Base-by-base conservation (phyloP, 257 asterid genomes). In the Echites panduratus region DNA sequence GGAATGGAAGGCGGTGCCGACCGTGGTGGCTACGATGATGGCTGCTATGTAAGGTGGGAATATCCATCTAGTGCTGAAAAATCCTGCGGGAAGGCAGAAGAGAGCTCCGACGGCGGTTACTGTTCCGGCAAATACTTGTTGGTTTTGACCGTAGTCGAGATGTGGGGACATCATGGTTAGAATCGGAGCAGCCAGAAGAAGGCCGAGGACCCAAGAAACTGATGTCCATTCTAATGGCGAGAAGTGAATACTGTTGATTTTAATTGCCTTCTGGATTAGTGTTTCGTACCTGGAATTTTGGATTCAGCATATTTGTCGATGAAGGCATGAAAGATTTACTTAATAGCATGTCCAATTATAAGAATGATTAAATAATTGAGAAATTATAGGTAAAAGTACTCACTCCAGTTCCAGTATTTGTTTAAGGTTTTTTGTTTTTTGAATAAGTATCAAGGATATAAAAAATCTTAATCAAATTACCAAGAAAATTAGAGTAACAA, bases 31-130 rank as follows among this genome's bases (percentile, higher is more conserved):
- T 0, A 89, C 84, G 12, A 90, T 92, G 20, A 90, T 85, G 75
- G 77, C 84, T 0, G 91, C 91, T 8, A 90, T 82, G 76, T 90
- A 90, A 0, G 90, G 98, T 0, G 91, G 96, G 57, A 92, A 92
- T 74, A 92, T 87, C 96, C 91, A 86, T 17, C 92, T 77, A n/a
- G 89, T 90, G 49, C 82, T 76, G 80, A 90, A 76, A 48, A 90
- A 90, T 26, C 98, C 98, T 0, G 93, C 96, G 0, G 96, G 98
- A 66, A 92, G 96, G 86, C 98, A 90, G 88, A 92, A 90, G 70
- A 89, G 83, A 20, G 93, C 98, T 12, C 98, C 98, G 1, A 81
- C 57, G 47, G 89, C 92, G 0, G 95, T 92, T 73, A 93, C 90
- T 41, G 86, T 86, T 6, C 88, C 98, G 4, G 96, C 93, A 29